Percentiles rank a stretch among this genome's conserved stretches.
Conservation (phyloP, 75 land plant genomes). For the Selaginella tamariscina region DNA sequence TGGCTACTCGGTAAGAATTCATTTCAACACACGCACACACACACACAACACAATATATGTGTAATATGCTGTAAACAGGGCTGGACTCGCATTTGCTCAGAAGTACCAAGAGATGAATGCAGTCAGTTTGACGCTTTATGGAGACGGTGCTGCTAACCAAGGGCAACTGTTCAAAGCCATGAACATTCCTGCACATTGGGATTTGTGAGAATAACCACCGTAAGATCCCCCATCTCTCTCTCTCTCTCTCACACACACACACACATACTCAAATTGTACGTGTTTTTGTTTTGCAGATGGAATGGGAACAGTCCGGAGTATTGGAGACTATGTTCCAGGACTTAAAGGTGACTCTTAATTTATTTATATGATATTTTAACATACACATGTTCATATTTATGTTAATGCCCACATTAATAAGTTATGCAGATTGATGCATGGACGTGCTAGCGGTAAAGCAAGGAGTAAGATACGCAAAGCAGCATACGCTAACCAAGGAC, state of each 20-base stretch:
- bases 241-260: neutral
- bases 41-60: too few species aligned
- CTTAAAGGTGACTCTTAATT: constrained; percentile 41
- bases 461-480: constrained; percentile 80
- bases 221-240: constrained; percentile 33
- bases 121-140: constrained; percentile 34
- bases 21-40: too few species aligned
- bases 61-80: neutral
- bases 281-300: constrained; percentile 48
- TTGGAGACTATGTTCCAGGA: constrained; percentile 92
- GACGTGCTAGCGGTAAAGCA: constrained; percentile 90
- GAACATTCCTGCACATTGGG: neutral
- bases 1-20: constrained; percentile 63
- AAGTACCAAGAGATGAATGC: constrained; percentile 28
- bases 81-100: neutral
- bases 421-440: constrained; percentile 79
- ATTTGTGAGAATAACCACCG: constrained; percentile 21
- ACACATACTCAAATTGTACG: neutral
- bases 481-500: constrained; percentile 72
- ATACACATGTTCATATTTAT: neutral
- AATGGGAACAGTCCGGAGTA: constrained; percentile 95
- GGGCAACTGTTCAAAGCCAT: neutral
- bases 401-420: neutral
- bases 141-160: neutral
- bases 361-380: neutral